Evolutionary conservation across 169 alveolate genomes (phyloP).

Genomic region (Plasmodium blacklocki): DNA sequence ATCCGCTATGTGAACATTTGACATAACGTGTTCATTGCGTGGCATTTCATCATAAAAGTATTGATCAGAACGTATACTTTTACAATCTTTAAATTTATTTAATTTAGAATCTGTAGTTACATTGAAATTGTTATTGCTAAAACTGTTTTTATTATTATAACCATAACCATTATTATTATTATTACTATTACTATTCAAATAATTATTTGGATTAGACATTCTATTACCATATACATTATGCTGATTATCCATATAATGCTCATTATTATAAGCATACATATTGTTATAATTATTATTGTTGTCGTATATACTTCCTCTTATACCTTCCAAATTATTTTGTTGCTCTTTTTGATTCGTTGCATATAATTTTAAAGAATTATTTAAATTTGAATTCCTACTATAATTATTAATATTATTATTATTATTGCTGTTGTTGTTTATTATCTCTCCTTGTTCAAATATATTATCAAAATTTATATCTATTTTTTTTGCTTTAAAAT

Average conservation of each 20-base stretch:
- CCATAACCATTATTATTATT: slow-evolving; percentile 2
- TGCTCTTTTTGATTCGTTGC: slow-evolving; percentile 13
- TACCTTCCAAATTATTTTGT: not conserved
- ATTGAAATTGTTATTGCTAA: slow-evolving; percentile 15
- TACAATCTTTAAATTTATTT: slow-evolving; percentile 81
- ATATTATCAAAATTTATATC: slow-evolving; percentile 71
- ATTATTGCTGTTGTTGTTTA: not conserved
- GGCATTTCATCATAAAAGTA: slow-evolving; percentile 79
- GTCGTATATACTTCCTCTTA: no score
- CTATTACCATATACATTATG: not conserved
- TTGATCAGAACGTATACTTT: slow-evolving; percentile 83
- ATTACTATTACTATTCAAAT: not conserved
- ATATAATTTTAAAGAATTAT: slow-evolving; percentile 25
- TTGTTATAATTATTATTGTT: not conserved
- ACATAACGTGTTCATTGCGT: slow-evolving; percentile 40
- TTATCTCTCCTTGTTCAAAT: slow-evolving; percentile 26
- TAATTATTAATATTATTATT: not conserved
- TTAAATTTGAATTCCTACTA: not conserved
- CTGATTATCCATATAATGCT: slow-evolving; percentile 1
- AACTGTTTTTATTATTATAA: slow-evolving; percentile 8
- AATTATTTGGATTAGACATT: not conserved
- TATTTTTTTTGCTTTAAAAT: slow-evolving; percentile 74
- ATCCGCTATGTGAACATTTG: slow-evolving; percentile 68
- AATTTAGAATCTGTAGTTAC: slow-evolving; percentile 65
- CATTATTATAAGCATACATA: not conserved